Conservation (phyloP, 805 yeast species). For the Millerago galiae region DNA sequence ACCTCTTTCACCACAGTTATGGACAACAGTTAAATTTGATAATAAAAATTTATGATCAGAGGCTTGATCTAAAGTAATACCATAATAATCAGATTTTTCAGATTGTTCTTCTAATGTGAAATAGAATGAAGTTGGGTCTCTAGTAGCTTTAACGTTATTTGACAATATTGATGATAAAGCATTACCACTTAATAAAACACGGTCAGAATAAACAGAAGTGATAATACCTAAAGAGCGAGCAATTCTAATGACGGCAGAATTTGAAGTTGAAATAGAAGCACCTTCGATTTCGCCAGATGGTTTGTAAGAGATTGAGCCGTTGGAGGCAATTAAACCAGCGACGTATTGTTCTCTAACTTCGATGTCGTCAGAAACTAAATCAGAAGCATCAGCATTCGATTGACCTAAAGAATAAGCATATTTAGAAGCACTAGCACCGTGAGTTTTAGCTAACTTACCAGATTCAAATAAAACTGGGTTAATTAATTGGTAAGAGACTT, state of each 20-base stretch:
- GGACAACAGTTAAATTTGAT: slow-evolving; percentile 30
- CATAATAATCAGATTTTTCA: slow-evolving; percentile 33
- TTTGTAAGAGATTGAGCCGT: slow-evolving; percentile 26
- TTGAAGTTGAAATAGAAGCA: slow-evolving; percentile 27
- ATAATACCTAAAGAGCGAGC: slow-evolving; percentile 40
- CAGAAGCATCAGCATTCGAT: slow-evolving; percentile 33
- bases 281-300: slow-evolving; percentile 3
- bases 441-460: slow-evolving; percentile 24
- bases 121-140: slow-evolving; percentile 17
- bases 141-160: slow-evolving; percentile 8
- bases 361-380: slow-evolving; percentile 29
- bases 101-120: slow-evolving; percentile 25
- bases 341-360: slow-evolving; percentile 37
- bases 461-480: slow-evolving; percentile 32
- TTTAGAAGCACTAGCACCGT: slow-evolving; percentile 19
- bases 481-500: slow-evolving; percentile 28
- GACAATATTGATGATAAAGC: slow-evolving; percentile 24
- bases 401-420: slow-evolving; percentile 36
- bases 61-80: slow-evolving; percentile 30
- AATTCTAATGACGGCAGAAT: slow-evolving; percentile 27
- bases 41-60: slow-evolving; percentile 39
- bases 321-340: slow-evolving; percentile 39
- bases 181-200: slow-evolving; percentile 21
- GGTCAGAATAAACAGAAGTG: slow-evolving; percentile 24
- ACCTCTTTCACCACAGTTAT: slow-evolving; percentile 83